Evolutionary conservation across 116 monocot genomes (phyloP).

Genomic region (Cymodocea nodosa): DNA sequence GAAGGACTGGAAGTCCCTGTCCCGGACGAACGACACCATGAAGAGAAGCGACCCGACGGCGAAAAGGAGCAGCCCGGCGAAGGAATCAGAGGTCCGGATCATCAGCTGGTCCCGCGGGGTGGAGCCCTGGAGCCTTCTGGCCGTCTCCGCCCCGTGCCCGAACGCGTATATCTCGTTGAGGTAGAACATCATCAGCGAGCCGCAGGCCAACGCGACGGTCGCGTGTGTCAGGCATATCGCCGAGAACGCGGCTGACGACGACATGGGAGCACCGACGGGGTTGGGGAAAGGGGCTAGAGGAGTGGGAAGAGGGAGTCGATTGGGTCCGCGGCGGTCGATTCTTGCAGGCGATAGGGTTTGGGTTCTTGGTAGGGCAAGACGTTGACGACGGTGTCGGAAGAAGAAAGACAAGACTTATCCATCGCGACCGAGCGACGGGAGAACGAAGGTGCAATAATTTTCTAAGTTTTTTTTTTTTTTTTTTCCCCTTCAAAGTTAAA

Average conservation of each 20-base stretch:
- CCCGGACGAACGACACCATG: constrained; percentile 88
- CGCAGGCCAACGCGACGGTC: constrained; percentile 42
- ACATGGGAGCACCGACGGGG: too few species aligned
- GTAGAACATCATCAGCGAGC: constrained; percentile 87
- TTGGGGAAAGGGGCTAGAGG: neutral
- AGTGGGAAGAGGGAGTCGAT: neutral
- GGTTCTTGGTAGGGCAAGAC: too few species aligned
- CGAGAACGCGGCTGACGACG: constrained; percentile 32
- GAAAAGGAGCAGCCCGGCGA: constrained; percentile 77
- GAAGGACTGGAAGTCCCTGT: constrained; percentile 77
- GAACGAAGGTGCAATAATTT: too few species aligned
- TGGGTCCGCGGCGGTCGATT: too few species aligned
- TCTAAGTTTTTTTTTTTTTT: too few species aligned
- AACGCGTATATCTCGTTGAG: constrained; percentile 44
- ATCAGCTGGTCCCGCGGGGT: constrained; percentile 85
- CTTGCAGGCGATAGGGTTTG: too few species aligned
- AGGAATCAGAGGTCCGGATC: constrained; percentile 80
- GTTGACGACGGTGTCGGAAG: too few species aligned
- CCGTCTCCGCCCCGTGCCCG: constrained; percentile 67
- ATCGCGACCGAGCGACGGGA: too few species aligned
- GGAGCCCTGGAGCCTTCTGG: constrained; percentile 59
- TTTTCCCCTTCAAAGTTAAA: too few species aligned
- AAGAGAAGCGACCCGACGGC: constrained; percentile 70
- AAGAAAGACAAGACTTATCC: too few species aligned
- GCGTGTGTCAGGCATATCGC: constrained; percentile 75